Base-by-base conservation (phyloP, 768 basidiomycete species). In the Leccinum olivaceopallidum region DNA sequence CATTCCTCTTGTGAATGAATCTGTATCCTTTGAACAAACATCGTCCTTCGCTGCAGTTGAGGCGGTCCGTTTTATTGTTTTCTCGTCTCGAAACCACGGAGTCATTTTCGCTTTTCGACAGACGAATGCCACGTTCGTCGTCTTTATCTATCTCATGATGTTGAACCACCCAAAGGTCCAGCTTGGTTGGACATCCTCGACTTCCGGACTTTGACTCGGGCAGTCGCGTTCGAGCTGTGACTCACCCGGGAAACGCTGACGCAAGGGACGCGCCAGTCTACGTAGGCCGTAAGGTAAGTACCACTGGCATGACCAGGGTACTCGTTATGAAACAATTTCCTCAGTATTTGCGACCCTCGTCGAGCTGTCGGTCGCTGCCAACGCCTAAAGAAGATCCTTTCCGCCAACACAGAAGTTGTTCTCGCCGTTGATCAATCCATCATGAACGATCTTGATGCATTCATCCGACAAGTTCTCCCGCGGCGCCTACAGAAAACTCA, bases 371-470 rank as follows among this genome's bases (percentile, higher is more conserved):
- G 28, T 28, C 28, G 30, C 30, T 30, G 28, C 28, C 28, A 28
- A 28, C 28, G 28, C 28, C 28, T 28, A 28, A 28, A 28, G 28
- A 28, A 28, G 28, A 28, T 28, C 28, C 28, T 28, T 28, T 28
- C 28, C 13, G 96, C 97, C 63, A 98, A 98, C 79, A 74, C 83
- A 14, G 92, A 96, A 73, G 87, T 91, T 0, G 88, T 91, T 2
- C 78, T 98, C 65, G 94, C 87, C 70, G 94, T 99, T 74, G 97
- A 28, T 28, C 28, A 98, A 76, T 94, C 90, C 60, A 88, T 99
- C 82, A 87, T 95, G 89, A 91, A 28, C 28, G 28, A 8, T 28
- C 28, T 28, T 28, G 28, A 28, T 28, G 28, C 28, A 28, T 28
- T 28, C 28, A 28, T 28, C 28, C 28, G 28, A 28, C 28, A 28